phyloP scores from a whole-genome alignment of 306 rosid species.

The Datisca glomerata region DNA sequence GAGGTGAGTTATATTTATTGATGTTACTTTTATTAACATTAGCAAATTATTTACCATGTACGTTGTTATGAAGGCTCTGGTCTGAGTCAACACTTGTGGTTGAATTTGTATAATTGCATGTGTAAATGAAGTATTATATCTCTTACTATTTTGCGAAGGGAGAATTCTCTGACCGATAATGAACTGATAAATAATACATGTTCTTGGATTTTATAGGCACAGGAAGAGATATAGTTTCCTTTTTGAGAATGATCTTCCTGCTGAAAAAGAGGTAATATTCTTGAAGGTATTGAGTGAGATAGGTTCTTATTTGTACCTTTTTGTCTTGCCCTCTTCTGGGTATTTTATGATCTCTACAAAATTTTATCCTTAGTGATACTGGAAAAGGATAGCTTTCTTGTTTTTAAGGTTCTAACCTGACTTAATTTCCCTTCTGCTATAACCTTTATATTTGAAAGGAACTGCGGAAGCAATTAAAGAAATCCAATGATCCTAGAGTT shows the following conservation, averaged over 20 bases:
- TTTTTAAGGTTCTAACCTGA: neutral
- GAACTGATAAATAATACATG: too few species aligned
- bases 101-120: too few species aligned
- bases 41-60: neutral
- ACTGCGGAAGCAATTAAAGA: constrained; percentile 40
- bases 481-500: constrained; percentile 30
- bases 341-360: constrained; percentile 1
- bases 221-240: constrained; percentile 62
- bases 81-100: neutral
- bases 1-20: constrained; percentile 30
- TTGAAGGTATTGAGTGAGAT: constrained; percentile 32
- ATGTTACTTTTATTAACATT: neutral
- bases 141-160: too few species aligned
- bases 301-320: neutral
- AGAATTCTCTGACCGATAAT: too few species aligned
- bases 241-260: constrained; percentile 23
- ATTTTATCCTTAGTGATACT: too few species aligned
- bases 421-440: constrained; percentile 6
- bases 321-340: constrained; percentile 5
- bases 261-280: constrained; percentile 29
- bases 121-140: too few species aligned
- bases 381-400: neutral
- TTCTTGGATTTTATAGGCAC: constrained; percentile 40
- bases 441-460: constrained; percentile 21
- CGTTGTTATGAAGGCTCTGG: neutral